Percentiles rank a stretch among this genome's conserved stretches.
These are phyloP conservation scores for Dactylorhiza incarnata DNA, from an alignment of 106 monocot species.

Conservation along the genomic window DNA sequence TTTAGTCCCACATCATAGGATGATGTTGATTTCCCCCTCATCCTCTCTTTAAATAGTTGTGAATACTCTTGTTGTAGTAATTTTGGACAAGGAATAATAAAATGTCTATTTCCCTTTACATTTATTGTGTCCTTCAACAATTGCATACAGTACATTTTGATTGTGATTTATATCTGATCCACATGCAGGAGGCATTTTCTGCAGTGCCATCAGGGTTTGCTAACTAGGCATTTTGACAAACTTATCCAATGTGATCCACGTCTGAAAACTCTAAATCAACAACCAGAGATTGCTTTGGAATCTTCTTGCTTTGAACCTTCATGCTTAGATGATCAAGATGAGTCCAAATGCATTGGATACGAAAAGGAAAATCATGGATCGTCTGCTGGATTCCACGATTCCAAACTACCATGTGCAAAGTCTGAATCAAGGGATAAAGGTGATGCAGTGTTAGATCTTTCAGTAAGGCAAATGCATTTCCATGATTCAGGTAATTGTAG, in stretches of 20 bases:
- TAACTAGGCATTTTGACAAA: constrained; percentile 79
- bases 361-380: constrained; percentile 28
- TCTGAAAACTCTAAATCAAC: constrained; percentile 47
- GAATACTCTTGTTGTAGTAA: too few species aligned
- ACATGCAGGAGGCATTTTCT: constrained; percentile 77
- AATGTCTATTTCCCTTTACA: too few species aligned
- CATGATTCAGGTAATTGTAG: constrained; percentile 48
- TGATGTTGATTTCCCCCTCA: too few species aligned
- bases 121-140: too few species aligned
- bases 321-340: constrained; percentile 40
- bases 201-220: constrained; percentile 60
- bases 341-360: constrained; percentile 22
- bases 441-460: constrained; percentile 24
- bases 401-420: constrained; percentile 16
- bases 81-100: too few species aligned
- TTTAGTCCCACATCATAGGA: too few species aligned
- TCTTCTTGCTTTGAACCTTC: constrained; percentile 38
- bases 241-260: constrained; percentile 72
- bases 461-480: constrained; percentile 24
- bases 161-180: background rate
- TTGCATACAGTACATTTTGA: too few species aligned
- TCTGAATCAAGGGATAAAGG: constrained; percentile 25
- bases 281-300: constrained; percentile 41
- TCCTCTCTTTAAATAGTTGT: too few species aligned
- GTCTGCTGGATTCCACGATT: constrained; percentile 20